Evolutionary conservation across 805 yeast species (phyloP).

Genomic region (Hanseniaspora taiwanica): DNA sequence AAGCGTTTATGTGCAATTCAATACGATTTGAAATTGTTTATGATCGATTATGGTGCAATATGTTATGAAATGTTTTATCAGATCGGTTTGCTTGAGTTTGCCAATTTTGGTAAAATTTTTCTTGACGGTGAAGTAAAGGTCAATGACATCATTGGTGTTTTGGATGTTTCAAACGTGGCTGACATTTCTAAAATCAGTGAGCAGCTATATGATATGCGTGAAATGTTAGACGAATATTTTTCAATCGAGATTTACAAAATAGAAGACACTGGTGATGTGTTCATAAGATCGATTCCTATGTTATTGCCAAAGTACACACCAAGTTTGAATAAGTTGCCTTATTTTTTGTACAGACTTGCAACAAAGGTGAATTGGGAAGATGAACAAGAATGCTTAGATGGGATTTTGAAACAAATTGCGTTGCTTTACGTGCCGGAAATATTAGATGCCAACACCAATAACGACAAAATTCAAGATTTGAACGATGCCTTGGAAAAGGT

Average conservation of each 20-base stretch:
- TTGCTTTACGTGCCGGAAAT: slow-evolving; percentile 57
- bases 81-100: slow-evolving; percentile 60
- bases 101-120: slow-evolving; percentile 58
- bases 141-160: slow-evolving; percentile 9
- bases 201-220: slow-evolving; percentile 38
- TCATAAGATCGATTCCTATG: slow-evolving; percentile 49
- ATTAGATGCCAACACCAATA: slow-evolving; percentile 15
- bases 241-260: slow-evolving; percentile 29
- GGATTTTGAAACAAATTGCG: slow-evolving; percentile 56
- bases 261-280: slow-evolving; percentile 23
- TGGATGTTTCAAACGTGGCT: slow-evolving; percentile 11
- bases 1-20: slow-evolving; percentile 74
- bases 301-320: slow-evolving; percentile 55
- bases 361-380: slow-evolving; percentile 46
- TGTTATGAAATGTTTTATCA: slow-evolving; percentile 69
- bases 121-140: slow-evolving; percentile 17
- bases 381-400: slow-evolving; percentile 58
- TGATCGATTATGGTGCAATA: slow-evolving; percentile 70
- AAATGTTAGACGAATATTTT: slow-evolving; percentile 78
- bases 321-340: slow-evolving; percentile 45
- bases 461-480: slow-evolving; percentile 18
- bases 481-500: slow-evolving; percentile 37
- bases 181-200: slow-evolving; percentile 16
- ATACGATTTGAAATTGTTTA: slow-evolving; percentile 58
- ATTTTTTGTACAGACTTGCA: slow-evolving; percentile 52